Conservation (phyloP, 2,329 filamentous ascomycete genomes). For the Hirsutella minnesotensis region DNA sequence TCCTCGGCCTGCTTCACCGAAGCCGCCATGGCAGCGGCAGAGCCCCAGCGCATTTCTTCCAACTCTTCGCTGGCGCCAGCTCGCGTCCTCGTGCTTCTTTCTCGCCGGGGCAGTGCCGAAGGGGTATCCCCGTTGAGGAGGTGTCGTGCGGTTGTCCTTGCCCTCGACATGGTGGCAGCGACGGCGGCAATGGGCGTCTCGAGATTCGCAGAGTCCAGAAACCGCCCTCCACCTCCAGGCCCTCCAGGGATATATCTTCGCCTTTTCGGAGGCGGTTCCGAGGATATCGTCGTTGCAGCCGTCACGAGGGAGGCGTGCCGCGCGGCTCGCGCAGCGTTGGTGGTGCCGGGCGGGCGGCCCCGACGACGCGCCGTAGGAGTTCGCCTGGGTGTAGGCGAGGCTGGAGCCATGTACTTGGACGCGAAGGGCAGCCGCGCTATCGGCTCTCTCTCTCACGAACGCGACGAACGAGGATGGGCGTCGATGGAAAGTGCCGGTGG, state of each 20-base stretch:
- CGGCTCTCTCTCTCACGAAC: background rate
- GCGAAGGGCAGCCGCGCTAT: too few species aligned
- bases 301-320: constrained; percentile 21
- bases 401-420: constrained; percentile 17
- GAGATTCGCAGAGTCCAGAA: constrained; percentile 59
- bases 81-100: constrained; percentile 44
- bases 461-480: background rate
- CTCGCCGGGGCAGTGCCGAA: constrained; percentile 39
- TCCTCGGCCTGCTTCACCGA: constrained; percentile 85
- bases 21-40: constrained; percentile 79
- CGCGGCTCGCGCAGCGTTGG: constrained; percentile 27
- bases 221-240: constrained; percentile 74
- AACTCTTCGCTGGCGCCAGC: constrained; percentile 38
- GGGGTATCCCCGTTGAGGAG: constrained; percentile 23
- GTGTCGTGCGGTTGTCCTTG: constrained; percentile 36
- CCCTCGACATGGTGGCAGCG: constrained; percentile 36
- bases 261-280: constrained; percentile 57
- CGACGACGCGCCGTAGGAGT: constrained; percentile 31
- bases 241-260: constrained; percentile 77
- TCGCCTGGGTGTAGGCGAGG: constrained; percentile 27
- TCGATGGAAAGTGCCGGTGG: too few species aligned
- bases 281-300: constrained; percentile 10
- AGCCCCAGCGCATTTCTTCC: constrained; percentile 64
- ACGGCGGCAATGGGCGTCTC: constrained; percentile 36
- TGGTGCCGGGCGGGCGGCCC: constrained; percentile 32